Evolutionary conservation across 2,329 filamentous ascomycete species (phyloP), one percentile per base, ranked within the genome.

Genomic region (Blastomyces gilchristii): DNA sequence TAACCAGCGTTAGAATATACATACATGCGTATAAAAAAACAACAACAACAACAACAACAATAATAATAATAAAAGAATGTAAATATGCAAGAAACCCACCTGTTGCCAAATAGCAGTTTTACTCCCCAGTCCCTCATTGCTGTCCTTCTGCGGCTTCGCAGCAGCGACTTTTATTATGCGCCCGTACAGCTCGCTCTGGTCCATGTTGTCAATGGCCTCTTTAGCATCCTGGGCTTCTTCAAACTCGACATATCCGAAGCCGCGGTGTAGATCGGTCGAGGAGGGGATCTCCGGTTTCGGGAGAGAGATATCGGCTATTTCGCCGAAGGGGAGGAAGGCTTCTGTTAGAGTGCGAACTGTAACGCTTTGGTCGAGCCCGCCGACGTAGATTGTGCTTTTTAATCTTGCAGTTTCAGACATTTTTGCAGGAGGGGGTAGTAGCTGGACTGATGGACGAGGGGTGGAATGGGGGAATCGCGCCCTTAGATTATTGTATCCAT

Each of bases 141-240:
- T 84, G 69, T 90, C 90, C 80, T 96, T 97, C 66, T 94, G 91
- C 41, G 90, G 86, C 76, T 96, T 99, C 53, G 95, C 95, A 62
- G 88, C 84, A 54, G 91, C 92, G 60, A 97, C 93, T 75, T 92
- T 96, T 74, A 99, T 88, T 16, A 94, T 87, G 64, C 90, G 85
- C 12, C 94, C 95, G 73, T 93, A 97, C 56, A 99, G 84, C 78
- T 97, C 93, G 65, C 92, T 89, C 74, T 96, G 91, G 73, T 99
- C 91, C 93, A 99, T 97, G 74, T 99, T 99, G 81, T 97, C 91
- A 74, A 99, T 96, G 60, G 94, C 94, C 77, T 97, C 93, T 71
- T 87, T 87, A 37, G 92, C 93, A 76, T 99, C 94, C 63, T 87
- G 85, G 14, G 86, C 82, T 63, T 91, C 84, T 70, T 97, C 91